Conservation (phyloP, 441 rosid species). For the Gossypium schwendimanii region DNA sequence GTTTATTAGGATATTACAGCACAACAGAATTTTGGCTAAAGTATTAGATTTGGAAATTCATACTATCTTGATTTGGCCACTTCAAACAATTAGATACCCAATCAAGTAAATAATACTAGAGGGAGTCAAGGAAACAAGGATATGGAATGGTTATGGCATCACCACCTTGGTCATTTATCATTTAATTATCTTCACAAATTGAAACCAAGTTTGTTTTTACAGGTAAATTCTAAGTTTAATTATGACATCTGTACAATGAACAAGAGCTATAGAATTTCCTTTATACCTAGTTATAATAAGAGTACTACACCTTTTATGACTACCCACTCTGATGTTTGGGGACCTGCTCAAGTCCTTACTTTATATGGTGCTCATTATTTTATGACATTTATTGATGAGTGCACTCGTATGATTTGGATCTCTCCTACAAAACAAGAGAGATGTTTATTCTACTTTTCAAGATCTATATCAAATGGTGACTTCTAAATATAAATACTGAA, state of each 20-base stretch:
- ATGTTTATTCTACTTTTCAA: background rate
- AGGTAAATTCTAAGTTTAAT: background rate
- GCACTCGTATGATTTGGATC: background rate
- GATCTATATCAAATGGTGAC: background rate
- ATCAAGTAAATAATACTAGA: background rate
- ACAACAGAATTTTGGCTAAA: background rate
- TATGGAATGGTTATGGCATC: background rate
- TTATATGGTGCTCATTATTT: background rate
- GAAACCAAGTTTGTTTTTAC: background rate
- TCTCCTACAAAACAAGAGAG: background rate
- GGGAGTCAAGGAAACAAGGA: background rate
- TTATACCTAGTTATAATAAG: background rate
- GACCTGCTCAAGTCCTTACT: background rate
- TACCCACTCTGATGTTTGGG: background rate
- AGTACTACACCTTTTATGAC: background rate
- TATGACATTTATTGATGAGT: background rate
- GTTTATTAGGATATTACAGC: background rate
- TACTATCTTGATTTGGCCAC: background rate
- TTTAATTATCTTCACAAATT: background rate
- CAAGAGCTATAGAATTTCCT: background rate
- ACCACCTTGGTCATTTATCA: background rate
- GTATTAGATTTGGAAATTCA: background rate
- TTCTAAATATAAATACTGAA: background rate
- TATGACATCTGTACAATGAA: background rate
- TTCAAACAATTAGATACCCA: background rate